Conservation (phyloP, 371 early-diverging fungal genomes). For the Amoeboaphelidium protococcarum region DNA sequence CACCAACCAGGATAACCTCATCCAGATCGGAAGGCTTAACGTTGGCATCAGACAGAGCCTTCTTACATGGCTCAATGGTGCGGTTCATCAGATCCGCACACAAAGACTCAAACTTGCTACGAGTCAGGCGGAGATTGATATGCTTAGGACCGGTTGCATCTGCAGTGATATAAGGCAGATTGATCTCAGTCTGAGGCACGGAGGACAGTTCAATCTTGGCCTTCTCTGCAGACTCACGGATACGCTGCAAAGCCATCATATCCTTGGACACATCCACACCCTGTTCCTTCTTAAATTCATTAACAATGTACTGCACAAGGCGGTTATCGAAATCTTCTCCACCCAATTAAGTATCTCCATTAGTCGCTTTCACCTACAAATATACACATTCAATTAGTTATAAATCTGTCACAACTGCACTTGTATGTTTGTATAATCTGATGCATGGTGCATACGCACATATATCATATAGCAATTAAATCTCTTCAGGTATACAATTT, state of each 20-base stretch:
- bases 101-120: conserved; percentile 69
- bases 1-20: conserved; percentile 97
- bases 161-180: conserved; percentile 80
- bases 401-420: too few species aligned
- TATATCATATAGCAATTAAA: too few species aligned
- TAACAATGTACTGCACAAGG: conserved; percentile 49
- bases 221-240: conserved; percentile 91
- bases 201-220: conserved; percentile 94
- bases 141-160: conserved; percentile 84
- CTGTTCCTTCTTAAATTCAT: conserved; percentile 59
- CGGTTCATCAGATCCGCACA: conserved; percentile 53
- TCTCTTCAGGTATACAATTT: too few species aligned
- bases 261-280: conserved; percentile 40
- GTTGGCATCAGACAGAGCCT: conserved; percentile 88
- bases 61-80: conserved; percentile 81
- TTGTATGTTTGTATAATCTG: too few species aligned
- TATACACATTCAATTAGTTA: too few species aligned
- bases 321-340: conserved; percentile 96
- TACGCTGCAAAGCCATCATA: conserved; percentile 76
- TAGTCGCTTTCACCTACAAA: conserved; percentile 56
- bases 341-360: conserved; percentile 91
- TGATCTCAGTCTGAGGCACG: conserved; percentile 73
- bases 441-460: too few species aligned
- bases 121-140: conserved; percentile 70
- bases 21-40: conserved; percentile 48